Evolutionary conservation across 805 yeast species (phyloP), one percentile per base, ranked within the genome.

Genomic region (Wickerhamiella occidentalis): DNA sequence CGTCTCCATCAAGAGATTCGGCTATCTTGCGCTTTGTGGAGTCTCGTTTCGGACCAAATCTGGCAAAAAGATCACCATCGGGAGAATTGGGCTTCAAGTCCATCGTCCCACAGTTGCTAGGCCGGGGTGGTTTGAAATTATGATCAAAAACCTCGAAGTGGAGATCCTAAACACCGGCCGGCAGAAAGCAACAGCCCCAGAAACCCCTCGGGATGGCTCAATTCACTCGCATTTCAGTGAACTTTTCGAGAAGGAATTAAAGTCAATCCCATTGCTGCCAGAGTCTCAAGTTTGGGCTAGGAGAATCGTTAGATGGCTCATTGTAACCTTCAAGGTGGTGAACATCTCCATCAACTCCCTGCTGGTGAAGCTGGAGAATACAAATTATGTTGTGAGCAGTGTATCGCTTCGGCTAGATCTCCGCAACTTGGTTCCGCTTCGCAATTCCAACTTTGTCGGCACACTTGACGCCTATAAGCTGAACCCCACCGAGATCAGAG

Each of bases 21-120:
- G 72, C 36, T 68, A 68, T 56, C 57, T 68, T 49, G 62, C 65
- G 17, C 54, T 68, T n/a, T 58, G 69, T 22, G 64, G 66, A 51
- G 57, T 68, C 23, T 54, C 65, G 1, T 58, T 62, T 40, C 54
- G 63, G 6, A 65, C 67, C 6, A 54, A 53, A 35, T 57, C 63
- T 5, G 72, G 72, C 23, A 46, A 66, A 17, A 61, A 59, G 26
- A 52, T 68, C 40, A 59, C 59, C 13, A 62, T 69, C 33, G 63
- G 67, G 28, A 55, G 58, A 43, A 48, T 67, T 5, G 68, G 70
- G 12, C 47, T 69, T 5, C 44, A 58, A 13, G 56, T 70, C 12
- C 71, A 67, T 48, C 57, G 71, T 3, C 71, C 72, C 3, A 64
- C 68, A 3, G 65, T 67, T 26, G 66, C 71, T 6, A 52, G 66